Evolutionary conservation across 192 early-diverging fungal species (phyloP).

Genomic region (Phlyctochytrium arcticum): DNA sequence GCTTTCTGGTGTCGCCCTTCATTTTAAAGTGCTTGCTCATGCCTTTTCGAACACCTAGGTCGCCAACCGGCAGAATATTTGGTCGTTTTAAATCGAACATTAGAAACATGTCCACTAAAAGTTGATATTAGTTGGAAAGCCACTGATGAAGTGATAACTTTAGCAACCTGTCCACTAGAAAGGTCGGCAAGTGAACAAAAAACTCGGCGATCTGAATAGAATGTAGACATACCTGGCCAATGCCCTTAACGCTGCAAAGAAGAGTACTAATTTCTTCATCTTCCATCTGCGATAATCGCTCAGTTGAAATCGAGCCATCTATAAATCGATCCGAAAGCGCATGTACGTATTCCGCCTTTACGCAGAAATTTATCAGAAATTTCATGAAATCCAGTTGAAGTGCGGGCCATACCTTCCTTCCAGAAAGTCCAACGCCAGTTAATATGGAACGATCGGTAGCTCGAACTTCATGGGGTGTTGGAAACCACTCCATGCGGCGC

Average conservation of each 20-base stretch:
- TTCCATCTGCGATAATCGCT: constrained; percentile 43
- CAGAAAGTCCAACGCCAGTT: constrained; percentile 37
- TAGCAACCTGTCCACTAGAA: constrained; percentile 13
- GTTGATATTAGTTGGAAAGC: not conserved
- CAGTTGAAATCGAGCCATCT: constrained; percentile 45
- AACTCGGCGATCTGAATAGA: not conserved
- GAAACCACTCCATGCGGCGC: constrained; percentile 32
- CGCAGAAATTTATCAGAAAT: not conserved
- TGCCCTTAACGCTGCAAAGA: constrained; percentile 58
- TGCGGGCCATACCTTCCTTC: constrained; percentile 39
- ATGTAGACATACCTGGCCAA: constrained; percentile 55
- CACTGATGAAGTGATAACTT: not conserved
- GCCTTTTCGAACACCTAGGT: constrained; percentile 62
- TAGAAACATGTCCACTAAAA: constrained; percentile 63
- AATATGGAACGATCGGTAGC: constrained; percentile 23
- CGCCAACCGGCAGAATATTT: constrained; percentile 64
- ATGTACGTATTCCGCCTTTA: constrained; percentile 60
- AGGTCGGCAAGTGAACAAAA: not conserved
- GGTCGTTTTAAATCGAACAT: constrained; percentile 69
- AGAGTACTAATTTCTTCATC: constrained; percentile 52
- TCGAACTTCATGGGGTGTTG: constrained; percentile 46
- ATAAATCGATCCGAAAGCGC: constrained; percentile 57
- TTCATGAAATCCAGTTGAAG: not conserved
- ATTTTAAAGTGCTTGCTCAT: constrained; percentile 61
- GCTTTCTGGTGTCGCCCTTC: constrained; percentile 41